phyloP scores from a whole-genome alignment of 2,329 filamentous ascomycete species.

The Arthroderma sp. region DNA sequence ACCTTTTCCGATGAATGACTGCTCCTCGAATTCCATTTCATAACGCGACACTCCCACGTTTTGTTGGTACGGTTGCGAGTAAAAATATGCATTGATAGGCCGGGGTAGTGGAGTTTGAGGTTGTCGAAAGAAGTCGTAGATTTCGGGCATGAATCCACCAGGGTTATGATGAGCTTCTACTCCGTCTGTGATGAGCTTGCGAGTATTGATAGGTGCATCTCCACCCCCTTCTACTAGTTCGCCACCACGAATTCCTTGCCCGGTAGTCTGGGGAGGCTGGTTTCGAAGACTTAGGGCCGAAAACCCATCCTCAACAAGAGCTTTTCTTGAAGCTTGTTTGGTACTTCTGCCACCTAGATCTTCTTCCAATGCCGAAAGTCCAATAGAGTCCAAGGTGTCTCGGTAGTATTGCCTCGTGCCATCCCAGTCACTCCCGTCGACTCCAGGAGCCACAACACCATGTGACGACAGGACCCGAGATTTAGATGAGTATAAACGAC shows the following conservation, averaged over 20 bases:
- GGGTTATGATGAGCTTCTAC: constrained; percentile 3
- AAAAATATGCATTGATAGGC: constrained; percentile 5
- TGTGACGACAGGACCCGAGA: constrained; percentile 30
- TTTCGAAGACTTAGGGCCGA: background rate
- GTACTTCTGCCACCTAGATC: constrained; percentile 6
- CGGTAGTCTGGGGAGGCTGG: background rate
- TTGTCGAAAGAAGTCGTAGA: constrained; percentile 10
- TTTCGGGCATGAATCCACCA: constrained; percentile 2
- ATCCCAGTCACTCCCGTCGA: constrained; percentile 26
- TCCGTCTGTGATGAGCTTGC: constrained; percentile 9
- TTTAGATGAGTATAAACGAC: constrained; percentile 28
- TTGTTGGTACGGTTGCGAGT: constrained; percentile 4
- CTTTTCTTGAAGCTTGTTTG: background rate
- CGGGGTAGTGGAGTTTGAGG: constrained; percentile 12
- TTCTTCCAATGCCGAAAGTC: constrained; percentile 24
- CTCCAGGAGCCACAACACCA: constrained; percentile 27
- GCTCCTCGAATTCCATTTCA: constrained; percentile 38
- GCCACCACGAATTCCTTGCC: background rate
- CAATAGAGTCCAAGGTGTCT: constrained; percentile 30
- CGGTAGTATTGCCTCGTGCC: constrained; percentile 28
- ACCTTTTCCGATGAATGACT: constrained; percentile 47
- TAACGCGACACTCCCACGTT: constrained; percentile 28
- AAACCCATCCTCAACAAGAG: background rate
- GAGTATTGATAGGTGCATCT: constrained; percentile 1
- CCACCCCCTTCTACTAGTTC: background rate